phyloP scores from a whole-genome alignment of 768 basidiomycete genomes.

The Serpula lacrymans region DNA sequence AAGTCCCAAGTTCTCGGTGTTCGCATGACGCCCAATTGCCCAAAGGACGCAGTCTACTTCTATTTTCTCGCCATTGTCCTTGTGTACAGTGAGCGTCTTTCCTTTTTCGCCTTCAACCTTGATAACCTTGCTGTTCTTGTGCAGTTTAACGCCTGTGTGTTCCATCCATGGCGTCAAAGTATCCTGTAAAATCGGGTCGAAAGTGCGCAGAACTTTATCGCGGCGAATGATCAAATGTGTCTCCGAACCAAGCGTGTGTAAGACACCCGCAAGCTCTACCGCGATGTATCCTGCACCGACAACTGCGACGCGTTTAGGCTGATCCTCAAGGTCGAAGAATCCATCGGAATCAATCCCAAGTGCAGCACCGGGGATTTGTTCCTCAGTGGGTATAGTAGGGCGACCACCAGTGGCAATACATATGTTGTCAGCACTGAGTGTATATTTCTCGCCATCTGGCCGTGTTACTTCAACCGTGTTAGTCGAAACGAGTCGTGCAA shows the following conservation, averaged over 20 bases:
- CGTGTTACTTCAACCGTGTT: conserved; percentile 71
- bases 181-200: conserved; percentile 86
- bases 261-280: conserved; percentile 92
- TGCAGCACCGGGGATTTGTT: conserved; percentile 83
- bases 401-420: conserved; percentile 84
- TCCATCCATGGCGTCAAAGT: conserved; percentile 89
- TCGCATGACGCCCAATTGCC: conserved; percentile 89
- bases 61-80: conserved; percentile 69
- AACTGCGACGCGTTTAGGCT: conserved; percentile 91
- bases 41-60: conserved; percentile 88
- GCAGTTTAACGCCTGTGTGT: conserved; percentile 87
- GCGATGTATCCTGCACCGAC: conserved; percentile 98
- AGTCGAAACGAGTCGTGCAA: conserved; percentile 66
- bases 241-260: conserved; percentile 87
- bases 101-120: conserved; percentile 77
- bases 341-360: conserved; percentile 93
- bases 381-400: conserved; percentile 75
- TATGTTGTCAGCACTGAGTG: conserved; percentile 72
- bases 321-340: conserved; percentile 88
- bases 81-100: conserved; percentile 69
- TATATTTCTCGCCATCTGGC: conserved; percentile 67
- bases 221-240: conserved; percentile 90
- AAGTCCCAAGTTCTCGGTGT: conserved; percentile 75
- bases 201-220: conserved; percentile 87
- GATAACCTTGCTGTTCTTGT: conserved; percentile 70